Conservation (phyloP, 257 asterid species). For the Rauvolfia tetraphylla region DNA sequence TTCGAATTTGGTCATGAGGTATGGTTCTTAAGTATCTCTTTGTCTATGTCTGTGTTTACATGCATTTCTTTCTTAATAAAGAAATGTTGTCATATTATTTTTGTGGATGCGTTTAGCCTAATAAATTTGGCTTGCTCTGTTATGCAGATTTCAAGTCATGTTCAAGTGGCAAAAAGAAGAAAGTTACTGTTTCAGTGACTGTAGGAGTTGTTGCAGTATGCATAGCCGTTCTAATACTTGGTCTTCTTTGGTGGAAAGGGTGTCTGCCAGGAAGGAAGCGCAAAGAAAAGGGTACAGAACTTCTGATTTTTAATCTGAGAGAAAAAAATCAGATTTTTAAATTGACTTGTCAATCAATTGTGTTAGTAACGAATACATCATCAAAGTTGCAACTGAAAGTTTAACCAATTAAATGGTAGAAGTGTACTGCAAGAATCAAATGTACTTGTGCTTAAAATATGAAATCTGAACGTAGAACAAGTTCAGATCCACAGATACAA, state of each 20-base stretch:
- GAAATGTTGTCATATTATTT: background rate
- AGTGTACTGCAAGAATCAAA: background rate
- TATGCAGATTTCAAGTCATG: conserved; percentile 66
- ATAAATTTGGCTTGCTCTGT: conserved; percentile 14
- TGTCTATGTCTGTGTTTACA: background rate
- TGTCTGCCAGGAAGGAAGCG: conserved; percentile 37
- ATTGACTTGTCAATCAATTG: background rate
- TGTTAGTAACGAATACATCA: background rate
- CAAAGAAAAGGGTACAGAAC: conserved; percentile 40
- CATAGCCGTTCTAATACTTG: conserved; percentile 31
- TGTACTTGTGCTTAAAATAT: background rate
- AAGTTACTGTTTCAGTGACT: conserved; percentile 38
- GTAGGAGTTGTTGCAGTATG: conserved; percentile 42
- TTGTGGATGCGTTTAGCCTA: background rate
- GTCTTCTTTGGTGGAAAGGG: conserved; percentile 68
- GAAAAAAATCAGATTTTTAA: background rate
- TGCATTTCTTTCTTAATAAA: background rate
- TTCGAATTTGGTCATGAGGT: background rate
- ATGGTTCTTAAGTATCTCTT: background rate
- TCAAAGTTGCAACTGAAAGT: background rate
- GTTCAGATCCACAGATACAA: background rate
- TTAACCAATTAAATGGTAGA: background rate
- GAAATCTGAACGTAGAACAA: background rate
- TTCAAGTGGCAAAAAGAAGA: conserved; percentile 53
- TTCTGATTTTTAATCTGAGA: background rate